These are phyloP conservation scores for Xylaria curta DNA, from an alignment of 495 filamentous ascomycete genomes.

Conservation along the genomic window DNA sequence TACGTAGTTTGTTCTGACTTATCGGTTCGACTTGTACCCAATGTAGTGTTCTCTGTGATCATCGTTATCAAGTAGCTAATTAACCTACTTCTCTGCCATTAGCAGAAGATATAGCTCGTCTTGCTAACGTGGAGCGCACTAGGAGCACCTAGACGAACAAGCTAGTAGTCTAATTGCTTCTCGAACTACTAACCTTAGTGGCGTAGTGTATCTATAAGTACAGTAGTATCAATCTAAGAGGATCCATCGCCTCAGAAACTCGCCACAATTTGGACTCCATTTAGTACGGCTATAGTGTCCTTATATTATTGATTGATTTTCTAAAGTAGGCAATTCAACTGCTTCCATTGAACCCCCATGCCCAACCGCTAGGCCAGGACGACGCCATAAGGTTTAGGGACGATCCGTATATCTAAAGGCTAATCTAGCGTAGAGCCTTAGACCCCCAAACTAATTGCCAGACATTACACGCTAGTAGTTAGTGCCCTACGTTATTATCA, in stretches of 20 bases:
- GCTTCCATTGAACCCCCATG: not conserved
- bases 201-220: not conserved
- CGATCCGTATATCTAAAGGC: not conserved
- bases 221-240: not conserved
- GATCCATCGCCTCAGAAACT: not conserved
- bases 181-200: not conserved
- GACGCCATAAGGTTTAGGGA: not conserved
- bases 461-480: not conserved
- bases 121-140: conserved; percentile 4
- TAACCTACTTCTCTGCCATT: not conserved
- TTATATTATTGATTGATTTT: not conserved
- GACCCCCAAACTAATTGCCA: not conserved
- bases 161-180: conserved; percentile 5
- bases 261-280: not conserved
- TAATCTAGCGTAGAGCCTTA: conserved; percentile 1
- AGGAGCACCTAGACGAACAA: not conserved
- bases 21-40: too few relatives aligned
- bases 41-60: not conserved
- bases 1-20: not conserved
- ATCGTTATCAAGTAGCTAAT: not conserved
- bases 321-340: not conserved
- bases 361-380: not conserved
- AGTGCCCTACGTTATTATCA: not conserved
- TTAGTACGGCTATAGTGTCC: not conserved
- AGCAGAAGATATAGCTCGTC: not conserved